Base-by-base conservation (phyloP, 2,329 filamentous ascomycete genomes). In the Sphaceloma murrayae region DNA sequence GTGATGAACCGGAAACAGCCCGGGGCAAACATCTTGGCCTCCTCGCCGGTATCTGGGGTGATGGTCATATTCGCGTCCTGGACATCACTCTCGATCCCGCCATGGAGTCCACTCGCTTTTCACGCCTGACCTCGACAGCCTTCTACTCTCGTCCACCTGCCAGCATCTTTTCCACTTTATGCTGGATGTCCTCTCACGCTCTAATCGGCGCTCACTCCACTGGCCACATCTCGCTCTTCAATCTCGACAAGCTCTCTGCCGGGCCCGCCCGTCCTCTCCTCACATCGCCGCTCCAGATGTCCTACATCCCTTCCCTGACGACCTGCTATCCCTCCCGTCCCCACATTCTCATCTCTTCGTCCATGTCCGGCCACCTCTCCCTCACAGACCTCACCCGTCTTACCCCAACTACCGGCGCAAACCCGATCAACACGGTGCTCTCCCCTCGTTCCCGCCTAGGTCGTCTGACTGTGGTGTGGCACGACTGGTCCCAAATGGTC, bases 11-110 rank as follows among this genome's bases (percentile, higher is more conserved):
- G 1, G 52, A 59, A 9, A 56, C 64, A 34, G 47, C 58, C 33
- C 53, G 56, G 17, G 52, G 48, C 10, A 53, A 48, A 53, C 54
- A 56, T 34, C 56, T 78, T 26, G 75, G 74, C 0, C 58, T 78
- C 5, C 62, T 80, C 17, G 75, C 73, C 3, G 67, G 67, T 8
- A 57, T 79, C 1, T 78, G 72, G 63, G 67, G 65, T n/a, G 77
- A 81, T 54, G 77, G 77, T 4, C 63, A 58, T 34, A 58, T 75
- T 3, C 64, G 74, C 46, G 64, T 80, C 3, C 54, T 80, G 24
- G 68, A 76, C 52, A 54, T 79, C n/a, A 63, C 52, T 18, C 46
- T 49, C 10, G 43, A 48, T n/a, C 16, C 52, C 44, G 2, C 52
- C 43, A 34, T 52, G 52, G 6, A 27, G 46, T 22, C 30, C 19